Base-by-base conservation (phyloP, 2,329 filamentous ascomycete species). In the Stemphylium lycopersici region DNA sequence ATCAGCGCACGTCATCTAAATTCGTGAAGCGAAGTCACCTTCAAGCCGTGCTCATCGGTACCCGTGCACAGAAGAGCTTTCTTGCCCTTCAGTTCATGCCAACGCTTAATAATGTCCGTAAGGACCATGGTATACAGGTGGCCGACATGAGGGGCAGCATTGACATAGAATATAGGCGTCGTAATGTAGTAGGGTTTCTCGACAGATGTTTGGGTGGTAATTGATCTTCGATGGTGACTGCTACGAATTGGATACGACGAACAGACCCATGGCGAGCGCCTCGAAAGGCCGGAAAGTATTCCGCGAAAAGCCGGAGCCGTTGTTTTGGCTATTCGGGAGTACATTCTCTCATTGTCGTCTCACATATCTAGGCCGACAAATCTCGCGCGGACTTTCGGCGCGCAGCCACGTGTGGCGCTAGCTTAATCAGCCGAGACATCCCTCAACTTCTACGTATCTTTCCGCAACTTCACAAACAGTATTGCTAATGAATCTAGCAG, bases 131-230 rank as follows among this genome's bases (percentile, higher is more conserved):
- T 91, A 75, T 96, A 98, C 56, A 99, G 82, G 76, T 99, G 95
- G 39, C 95, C 95, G 59, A 98, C 86, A 79, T 99, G 95, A 45
- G 95, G 95, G 40, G 91, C 92, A 50, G 93, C 91, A 84, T 99
- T 99, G 79, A 99, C 95, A 77, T 99, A 99, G 80, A 98, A 99
- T 54, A 99, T 99, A 2, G 95, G 95, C 7, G 92, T 96, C 4
- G 95, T 98, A 68, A 96, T 83, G 80, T 98, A 99, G 80, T 89
- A 97, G 7, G 93, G 92, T 79, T 98, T 98, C 56, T 61, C 51
- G 7, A 62, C 18, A n/a, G 59, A 18, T 13, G 62, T 31, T 49
- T 65, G 59, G 11, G 66, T 62, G 39, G 68, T 61, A 26, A 61
- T 43, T 40, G 54, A 58, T 29, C 61, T 66, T 24, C 59, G 66